Evolutionary conservation across 1,284 basidiomycete species (phyloP).

Genomic region (Pseudozyma sp.): DNA sequence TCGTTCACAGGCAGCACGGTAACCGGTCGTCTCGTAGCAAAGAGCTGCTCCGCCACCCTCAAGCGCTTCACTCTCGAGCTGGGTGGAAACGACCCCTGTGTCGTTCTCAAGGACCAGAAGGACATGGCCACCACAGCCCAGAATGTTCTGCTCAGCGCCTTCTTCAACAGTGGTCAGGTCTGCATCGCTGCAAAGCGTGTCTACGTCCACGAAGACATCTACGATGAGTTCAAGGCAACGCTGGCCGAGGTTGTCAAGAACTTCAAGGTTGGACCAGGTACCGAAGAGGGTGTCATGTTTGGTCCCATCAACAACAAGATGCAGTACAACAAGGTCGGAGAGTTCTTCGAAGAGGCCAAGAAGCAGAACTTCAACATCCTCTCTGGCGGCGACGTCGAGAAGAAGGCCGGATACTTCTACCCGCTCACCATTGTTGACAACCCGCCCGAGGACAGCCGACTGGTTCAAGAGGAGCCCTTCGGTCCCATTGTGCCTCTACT

Average conservation of each 20-base stretch:
- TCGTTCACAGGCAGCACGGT: conserved; percentile 48
- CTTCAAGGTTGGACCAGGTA: conserved; percentile 38
- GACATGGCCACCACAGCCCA: conserved; percentile 28
- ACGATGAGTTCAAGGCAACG: conserved; percentile 43
- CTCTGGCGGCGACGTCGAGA: conserved; percentile 26
- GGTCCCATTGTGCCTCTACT: conserved; percentile 51
- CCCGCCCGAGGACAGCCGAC: conserved; percentile 41
- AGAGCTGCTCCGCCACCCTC: conserved; percentile 47
- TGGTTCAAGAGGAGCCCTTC: conserved; percentile 52
- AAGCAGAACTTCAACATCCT: conserved; percentile 38
- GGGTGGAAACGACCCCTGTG: conserved; percentile 45
- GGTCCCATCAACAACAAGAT: conserved; percentile 54
- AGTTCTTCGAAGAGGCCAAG: conserved; percentile 50
- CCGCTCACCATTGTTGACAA: conserved; percentile 47
- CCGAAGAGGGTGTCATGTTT: conserved; percentile 33
- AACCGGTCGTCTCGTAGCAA: conserved; percentile 42
- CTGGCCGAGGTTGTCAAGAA: conserved; percentile 21
- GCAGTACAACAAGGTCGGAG: conserved; percentile 50
- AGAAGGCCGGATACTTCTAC: conserved; percentile 47
- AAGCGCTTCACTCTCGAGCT: conserved; percentile 55
- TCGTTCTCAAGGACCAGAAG: conserved; percentile 30
- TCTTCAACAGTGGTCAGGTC: conserved; percentile 48
- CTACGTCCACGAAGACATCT: conserved; percentile 54
- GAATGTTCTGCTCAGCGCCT: conserved; percentile 27
- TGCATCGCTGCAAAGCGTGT: conserved; percentile 47